Evolutionary conservation across 208 protist species (phyloP), one percentile per base, ranked within the genome.

Genomic region (Acanthamoeba royreba): DNA sequence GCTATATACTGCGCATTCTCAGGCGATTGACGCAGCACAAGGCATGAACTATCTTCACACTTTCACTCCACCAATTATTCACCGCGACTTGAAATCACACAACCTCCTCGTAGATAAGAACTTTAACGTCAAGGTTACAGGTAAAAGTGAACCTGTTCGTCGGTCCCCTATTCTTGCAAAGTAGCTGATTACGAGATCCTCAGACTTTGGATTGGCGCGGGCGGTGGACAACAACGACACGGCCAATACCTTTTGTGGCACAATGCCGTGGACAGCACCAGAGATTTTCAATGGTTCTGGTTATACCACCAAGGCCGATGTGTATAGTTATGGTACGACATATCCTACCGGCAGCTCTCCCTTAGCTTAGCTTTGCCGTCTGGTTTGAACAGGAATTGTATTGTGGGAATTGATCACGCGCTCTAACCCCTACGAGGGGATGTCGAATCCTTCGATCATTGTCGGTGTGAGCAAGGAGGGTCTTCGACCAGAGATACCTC

Each of bases 21-120:
- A 89, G 95, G 95, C 95, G 3, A 94, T 93, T 40, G 95, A 95
- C 85, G 93, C 95, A 42, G 95, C 95, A 22, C 85, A 94, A 5
- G 95, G 95, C 55, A 96, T 96, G 95, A 95, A 95, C 52, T 96
- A 94, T 90, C 90, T 96, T 17, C 95, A 96, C 83, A 94, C 92
- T 22, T 93, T 92, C 31, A 63, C 58, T 1, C 93, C 93, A 40
- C 66, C 86, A 46, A 96, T 96, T 25, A 92, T 96, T 40, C 95
- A 96, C 72, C 91, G 94, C 8, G 95, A 96, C 83, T 45, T 96
- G 13, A 96, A 96, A 52, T 93, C 93, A 17, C 83, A 93, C 46
- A 96, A 96, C 92, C 63, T 96, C 31, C 86, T 96, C 38, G 85
- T 96, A 7, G 81, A 89, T 31, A 11, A 66, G 47, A 89, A 63